Conservation (phyloP, 169 alveolate species). For the Plasmodium billcollinsi region DNA sequence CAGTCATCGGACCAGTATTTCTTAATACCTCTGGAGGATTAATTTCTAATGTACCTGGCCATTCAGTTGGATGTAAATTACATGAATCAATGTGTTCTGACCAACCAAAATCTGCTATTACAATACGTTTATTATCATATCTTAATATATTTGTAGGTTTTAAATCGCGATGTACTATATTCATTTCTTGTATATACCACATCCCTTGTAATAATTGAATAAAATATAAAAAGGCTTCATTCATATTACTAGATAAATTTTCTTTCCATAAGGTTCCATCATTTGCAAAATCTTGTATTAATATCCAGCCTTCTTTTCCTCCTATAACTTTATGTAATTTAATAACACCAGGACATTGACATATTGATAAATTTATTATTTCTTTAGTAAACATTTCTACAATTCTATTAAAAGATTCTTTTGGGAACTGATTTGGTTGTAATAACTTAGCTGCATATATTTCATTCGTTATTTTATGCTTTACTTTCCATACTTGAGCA, state of each 20-base stretch:
- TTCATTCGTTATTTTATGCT: constrained; percentile 81
- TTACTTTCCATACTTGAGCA: constrained; percentile 88
- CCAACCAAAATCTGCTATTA: constrained; percentile 90
- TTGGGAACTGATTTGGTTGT: constrained; percentile 86
- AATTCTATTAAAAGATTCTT: constrained; percentile 83
- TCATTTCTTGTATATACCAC: constrained; percentile 84
- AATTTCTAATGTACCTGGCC: constrained; percentile 91
- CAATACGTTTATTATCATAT: constrained; percentile 78
- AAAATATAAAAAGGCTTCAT: constrained; percentile 85
- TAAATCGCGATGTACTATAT: constrained; percentile 85
- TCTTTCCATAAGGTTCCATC: constrained; percentile 90
- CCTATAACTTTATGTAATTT: constrained; percentile 84
- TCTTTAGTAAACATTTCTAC: constrained; percentile 87
- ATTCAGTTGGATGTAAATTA: constrained; percentile 82
- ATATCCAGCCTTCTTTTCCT: constrained; percentile 87
- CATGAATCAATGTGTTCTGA: constrained; percentile 83
- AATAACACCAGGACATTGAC: constrained; percentile 90
- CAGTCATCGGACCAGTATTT: constrained; percentile 88
- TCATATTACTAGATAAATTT: constrained; percentile 80
- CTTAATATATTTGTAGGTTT: constrained; percentile 87
- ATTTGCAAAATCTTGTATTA: constrained; percentile 87
- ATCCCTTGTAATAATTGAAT: constrained; percentile 87
- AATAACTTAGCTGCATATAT: constrained; percentile 87
- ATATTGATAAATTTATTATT: constrained; percentile 82
- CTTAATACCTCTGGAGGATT: constrained; percentile 89